Evolutionary conservation across 106 monocot genomes (phyloP), one percentile per base, ranked within the genome.

Genomic region (Agapanthus africanus): DNA sequence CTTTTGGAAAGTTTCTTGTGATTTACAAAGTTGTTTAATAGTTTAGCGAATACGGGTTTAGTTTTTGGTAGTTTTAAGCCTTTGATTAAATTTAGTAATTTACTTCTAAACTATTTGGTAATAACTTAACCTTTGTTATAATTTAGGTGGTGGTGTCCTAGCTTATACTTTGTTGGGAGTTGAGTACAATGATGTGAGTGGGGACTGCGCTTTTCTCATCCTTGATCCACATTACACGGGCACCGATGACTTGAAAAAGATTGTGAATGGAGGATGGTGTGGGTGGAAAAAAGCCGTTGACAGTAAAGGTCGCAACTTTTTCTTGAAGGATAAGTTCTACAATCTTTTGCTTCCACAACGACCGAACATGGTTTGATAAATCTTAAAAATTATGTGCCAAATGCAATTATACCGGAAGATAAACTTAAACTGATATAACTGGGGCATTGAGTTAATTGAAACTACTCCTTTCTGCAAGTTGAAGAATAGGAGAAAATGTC

Each of bases 151-250:
- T 25, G 99, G 99, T 37, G 99, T 99, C 39, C 71, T 99, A 30
- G 99, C 99, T 22, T 99, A 99, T 68, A 99, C 99, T 22, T 81
- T 93, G 25, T 51, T 93, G 41, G 93, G 93, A 60, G 90, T 90
- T 63, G 99, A 99, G 44, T 93, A 90, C 81, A 90, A 99, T 40
- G 85, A 85, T 32, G 78, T 40, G 19, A 99, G 70, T 41, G 93
- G 99, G 6, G 93, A 99, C 54, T 99, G 90, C 59, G 99, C 99
- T 26, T 99, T 99, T 75, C 99, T 99, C 13, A 99, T 99, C 47
- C 86, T 99, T 15, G 99, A 99, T 75, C 99, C 99, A 7, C 99
- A 99, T 66, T 93, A 90, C 67, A 99, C 93, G 2, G 93, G 99
- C 30, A 76, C 14, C 39, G 99, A 99, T 63, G 93, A 99, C 46